Evolutionary conservation across 1,284 basidiomycete genomes (phyloP), one percentile per base, ranked within the genome.

Genomic region (Ustilago shanxiensis): DNA sequence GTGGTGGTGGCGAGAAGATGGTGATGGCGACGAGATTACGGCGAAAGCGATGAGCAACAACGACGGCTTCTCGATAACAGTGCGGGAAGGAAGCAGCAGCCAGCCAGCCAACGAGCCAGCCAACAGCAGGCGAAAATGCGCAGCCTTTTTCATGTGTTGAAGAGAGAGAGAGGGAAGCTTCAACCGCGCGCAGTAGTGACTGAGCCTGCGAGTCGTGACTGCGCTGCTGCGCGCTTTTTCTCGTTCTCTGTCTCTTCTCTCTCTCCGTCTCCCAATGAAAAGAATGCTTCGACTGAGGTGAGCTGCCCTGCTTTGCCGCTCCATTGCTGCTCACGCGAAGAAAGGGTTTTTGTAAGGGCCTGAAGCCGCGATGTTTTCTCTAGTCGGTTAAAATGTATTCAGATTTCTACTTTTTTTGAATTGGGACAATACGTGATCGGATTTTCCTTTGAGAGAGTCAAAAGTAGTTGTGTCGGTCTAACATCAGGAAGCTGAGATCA

Each of bases 1-100:
- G 63, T n/a, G n/a, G 35, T 62, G 69, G 63, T 62, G 69, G 59
- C 44, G 54, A 71, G 54, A 35, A 31, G 56, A 50, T 54, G 50
- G 28, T 54, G 37, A 41, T 62, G 68, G 44, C 58, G 68, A 53
- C 58, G 56, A 55, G 66, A 54, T 33, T 5, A 11, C 11, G 31
- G 31, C 11, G 37, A 41, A 59, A 63, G 44, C 59, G 69, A 58
- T 54, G 57, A 56, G 66, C 13, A 45, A 22, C 35, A 28, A 50
- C 41, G 2, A 35, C 24, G 24, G 16, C 22, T 49, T 49, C 47
- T 49, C 24, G 47, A 49, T 49, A 37, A 9, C n/a, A 37, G 35
- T 14, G 3, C 35, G 14, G 35, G 3, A 13, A 28, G n/a, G 31
- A 33, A 11, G 6, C 47, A 28, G 11, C 24, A 11, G 13, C 28